Base-by-base conservation (phyloP, 371 early-diverging fungal species). In the Polyrhizophydium stewartii region DNA sequence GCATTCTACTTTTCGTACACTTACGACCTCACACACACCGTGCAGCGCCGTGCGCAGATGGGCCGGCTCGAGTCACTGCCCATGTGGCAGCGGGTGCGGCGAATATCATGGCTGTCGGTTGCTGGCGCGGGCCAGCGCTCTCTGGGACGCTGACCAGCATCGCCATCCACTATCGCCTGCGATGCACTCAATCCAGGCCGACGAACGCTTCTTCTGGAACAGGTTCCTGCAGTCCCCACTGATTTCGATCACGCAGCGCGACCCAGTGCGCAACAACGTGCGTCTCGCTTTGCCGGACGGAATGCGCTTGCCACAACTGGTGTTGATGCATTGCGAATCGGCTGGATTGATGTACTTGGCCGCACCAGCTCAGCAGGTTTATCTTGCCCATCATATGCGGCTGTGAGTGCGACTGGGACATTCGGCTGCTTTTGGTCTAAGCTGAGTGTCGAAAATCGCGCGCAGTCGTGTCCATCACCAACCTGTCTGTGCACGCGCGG, bases 131-230 rank as follows among this genome's bases (percentile, higher is more conserved):
- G 56, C 53, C 31, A 47, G 6, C 9, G n/a, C 33, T 51, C n/a
- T n/a, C n/a, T n/a, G n/a, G n/a, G n/a, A n/a, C n/a, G n/a, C n/a
- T n/a, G n/a, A n/a, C n/a, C n/a, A n/a, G n/a, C n/a, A n/a, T n/a
- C n/a, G n/a, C n/a, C n/a, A n/a, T n/a, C n/a, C n/a, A n/a, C n/a
- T n/a, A n/a, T n/a, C n/a, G n/a, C n/a, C n/a, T n/a, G n/a, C n/a
- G n/a, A n/a, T n/a, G n/a, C n/a, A n/a, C n/a, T n/a, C n/a, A n/a
- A n/a, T n/a, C n/a, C n/a, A 71, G 66, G 89, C 91, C 9, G 92
- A 94, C 70, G 88, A 88, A 22, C 82, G 93, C 43, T 97, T 94
- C 72, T 94, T 90, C 69, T 97, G 90, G 92, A 97, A 96, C 72
- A 74, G 77, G 56, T 82, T 82, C 59, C 70, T 92, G 45, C 78